These are phyloP conservation scores for Tolypocladium ophioglossoides DNA, from an alignment of 2,329 filamentous ascomycete genomes.

Conservation along the genomic window DNA sequence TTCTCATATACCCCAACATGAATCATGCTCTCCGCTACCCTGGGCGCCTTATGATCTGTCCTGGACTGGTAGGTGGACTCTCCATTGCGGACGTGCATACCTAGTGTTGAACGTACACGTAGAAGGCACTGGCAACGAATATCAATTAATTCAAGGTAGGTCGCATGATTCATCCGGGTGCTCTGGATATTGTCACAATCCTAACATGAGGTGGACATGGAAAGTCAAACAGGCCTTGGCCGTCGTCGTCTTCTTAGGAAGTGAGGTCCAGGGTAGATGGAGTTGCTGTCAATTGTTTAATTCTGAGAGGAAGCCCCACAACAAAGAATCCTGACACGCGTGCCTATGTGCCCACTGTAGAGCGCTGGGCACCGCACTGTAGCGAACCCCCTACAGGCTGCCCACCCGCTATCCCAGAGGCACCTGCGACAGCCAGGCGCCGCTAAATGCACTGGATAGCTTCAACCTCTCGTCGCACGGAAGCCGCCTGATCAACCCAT, in stretches of 20 bases:
- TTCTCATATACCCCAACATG: background rate
- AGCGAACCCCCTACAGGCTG: background rate
- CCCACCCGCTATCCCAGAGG: constrained; percentile 2
- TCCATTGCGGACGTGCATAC: too few species aligned
- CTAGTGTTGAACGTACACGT: too few species aligned
- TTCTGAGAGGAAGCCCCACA: background rate
- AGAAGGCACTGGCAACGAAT: too few species aligned
- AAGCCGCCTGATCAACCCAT: background rate
- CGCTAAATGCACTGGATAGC: background rate
- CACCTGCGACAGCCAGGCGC: background rate
- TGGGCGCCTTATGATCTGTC: too few species aligned
- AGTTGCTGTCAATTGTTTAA: background rate
- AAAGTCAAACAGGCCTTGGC: too few species aligned
- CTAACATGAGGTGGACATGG: too few species aligned
- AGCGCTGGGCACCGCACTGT: background rate
- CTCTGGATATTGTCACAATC: too few species aligned
- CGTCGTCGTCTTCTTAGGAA: too few species aligned
- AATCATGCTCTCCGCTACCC: background rate
- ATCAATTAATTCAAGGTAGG: too few species aligned
- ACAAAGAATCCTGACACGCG: background rate
- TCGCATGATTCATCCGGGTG: too few species aligned
- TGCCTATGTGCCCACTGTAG: background rate
- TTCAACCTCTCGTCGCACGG: background rate
- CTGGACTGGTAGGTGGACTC: too few species aligned
- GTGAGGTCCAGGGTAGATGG: background rate